Percentiles rank a stretch among this genome's conserved stretches.
Evolutionary conservation across 257 asterid species (phyloP).

Genomic region (Solanum tacnaense): DNA sequence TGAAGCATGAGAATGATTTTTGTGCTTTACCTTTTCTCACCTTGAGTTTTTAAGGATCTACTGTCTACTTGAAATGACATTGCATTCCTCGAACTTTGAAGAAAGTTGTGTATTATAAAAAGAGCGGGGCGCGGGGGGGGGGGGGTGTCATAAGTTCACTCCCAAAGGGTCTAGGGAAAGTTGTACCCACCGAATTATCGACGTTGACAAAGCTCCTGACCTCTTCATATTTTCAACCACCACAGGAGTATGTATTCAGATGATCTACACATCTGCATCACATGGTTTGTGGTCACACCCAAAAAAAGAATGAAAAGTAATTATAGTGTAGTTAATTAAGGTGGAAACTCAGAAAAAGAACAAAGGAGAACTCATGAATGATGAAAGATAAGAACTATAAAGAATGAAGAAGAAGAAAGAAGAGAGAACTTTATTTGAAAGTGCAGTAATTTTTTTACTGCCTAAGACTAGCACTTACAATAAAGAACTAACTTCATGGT

Average conservation of each 20-base stretch:
- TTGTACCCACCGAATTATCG: background rate
- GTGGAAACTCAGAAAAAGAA: too few species aligned
- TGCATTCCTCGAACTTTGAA: background rate
- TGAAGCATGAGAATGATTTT: background rate
- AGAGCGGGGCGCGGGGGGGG: background rate
- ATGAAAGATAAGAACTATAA: too few species aligned
- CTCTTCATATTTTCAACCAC: background rate
- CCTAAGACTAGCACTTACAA: too few species aligned
- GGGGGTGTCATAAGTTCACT: background rate
- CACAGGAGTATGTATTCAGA: background rate
- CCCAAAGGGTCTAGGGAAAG: background rate
- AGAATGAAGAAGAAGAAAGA: too few species aligned
- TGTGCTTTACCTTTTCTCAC: background rate
- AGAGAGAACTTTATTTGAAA: too few species aligned
- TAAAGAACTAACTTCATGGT: too few species aligned
- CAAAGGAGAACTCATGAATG: too few species aligned
- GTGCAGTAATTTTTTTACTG: too few species aligned
- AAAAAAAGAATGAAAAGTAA: background rate
- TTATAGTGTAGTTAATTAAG: background rate
- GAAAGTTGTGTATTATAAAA: background rate
- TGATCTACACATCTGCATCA: background rate
- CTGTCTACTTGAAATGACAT: background rate
- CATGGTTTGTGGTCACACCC: background rate
- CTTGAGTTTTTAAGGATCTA: background rate
- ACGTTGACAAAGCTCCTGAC: background rate